These are phyloP conservation scores for Aegle marmelos DNA, from an alignment of 345 rosid species.

Conservation along the genomic window DNA sequence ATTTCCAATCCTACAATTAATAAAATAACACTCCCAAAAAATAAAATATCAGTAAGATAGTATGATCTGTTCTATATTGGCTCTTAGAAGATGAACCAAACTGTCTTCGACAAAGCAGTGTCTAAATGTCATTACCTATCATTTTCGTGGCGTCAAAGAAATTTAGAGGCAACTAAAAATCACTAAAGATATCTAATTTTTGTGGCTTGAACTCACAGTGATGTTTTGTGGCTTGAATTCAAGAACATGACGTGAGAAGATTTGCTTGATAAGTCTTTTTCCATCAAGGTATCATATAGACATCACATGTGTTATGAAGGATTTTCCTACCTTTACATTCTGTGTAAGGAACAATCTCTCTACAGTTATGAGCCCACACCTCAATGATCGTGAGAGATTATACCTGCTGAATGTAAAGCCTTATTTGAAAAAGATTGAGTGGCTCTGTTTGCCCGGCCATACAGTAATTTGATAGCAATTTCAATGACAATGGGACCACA, in stretches of 20 bases:
- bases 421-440: neutral
- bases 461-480: too few relatives aligned
- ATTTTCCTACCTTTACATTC: too few relatives aligned
- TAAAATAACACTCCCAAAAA: too few relatives aligned
- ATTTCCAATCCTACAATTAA: too few relatives aligned
- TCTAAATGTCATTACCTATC: neutral
- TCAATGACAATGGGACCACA: too few relatives aligned
- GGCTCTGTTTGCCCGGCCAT: neutral
- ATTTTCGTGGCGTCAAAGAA: neutral
- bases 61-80: too few relatives aligned
- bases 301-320: too few relatives aligned
- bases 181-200: neutral
- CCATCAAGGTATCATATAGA: neutral
- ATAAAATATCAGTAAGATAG: too few relatives aligned
- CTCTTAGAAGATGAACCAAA: neutral
- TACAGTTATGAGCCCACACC: too few relatives aligned
- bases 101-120: neutral
- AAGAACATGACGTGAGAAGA: slow-evolving; percentile 5
- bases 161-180: neutral
- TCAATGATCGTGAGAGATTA: too few relatives aligned
- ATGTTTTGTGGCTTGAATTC: slow-evolving; percentile 8
- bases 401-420: too few relatives aligned
- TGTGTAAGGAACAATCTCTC: too few relatives aligned
- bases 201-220: slow-evolving; percentile 2
- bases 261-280: slow-evolving; percentile 3